Evolutionary conservation across 805 yeast genomes (phyloP), one percentile per base, ranked within the genome.

Genomic region (Ogataea ganodermae): DNA sequence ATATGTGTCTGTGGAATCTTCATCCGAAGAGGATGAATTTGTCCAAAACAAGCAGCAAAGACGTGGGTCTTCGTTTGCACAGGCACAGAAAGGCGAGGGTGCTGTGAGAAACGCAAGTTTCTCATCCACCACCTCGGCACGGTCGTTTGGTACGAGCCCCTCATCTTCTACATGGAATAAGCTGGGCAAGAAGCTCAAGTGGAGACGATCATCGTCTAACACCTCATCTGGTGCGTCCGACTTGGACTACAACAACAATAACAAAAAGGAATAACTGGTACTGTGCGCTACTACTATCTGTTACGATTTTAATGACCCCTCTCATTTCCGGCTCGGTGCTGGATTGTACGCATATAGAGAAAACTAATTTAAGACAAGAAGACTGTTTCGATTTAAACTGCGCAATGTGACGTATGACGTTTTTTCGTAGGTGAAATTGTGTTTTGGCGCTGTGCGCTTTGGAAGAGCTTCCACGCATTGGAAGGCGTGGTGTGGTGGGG

Each of bases 201-300:
- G 67, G 68, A 59, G 65, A 49, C 50, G 69, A 26, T 49, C 61
- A 9, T 63, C 61, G 12, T 63, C 70, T 2, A 59, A 52, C 48
- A 45, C 61, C 27, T 56, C 62, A 4, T 48, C 48, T 7, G 33
- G 27, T 30, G 46, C 39, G 5, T 20, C 46, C 35, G 53, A 50
- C 6, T 50, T n/a, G n/a, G n/a, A n/a, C n/a, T n/a, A n/a, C n/a
- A n/a, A n/a, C n/a, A n/a, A n/a, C n/a, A n/a, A n/a, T n/a, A n/a
- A n/a, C n/a, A n/a, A n/a, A n/a, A n/a, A n/a, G n/a, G n/a, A 40
- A 30, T 17, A 17, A 24, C 9, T 12, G 35, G n/a, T 23, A 36
- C 20, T 36, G 40, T 36, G 40, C 40, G 40, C 40, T 24, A 23
- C 40, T 36, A 36, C 40, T n/a, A n/a, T n/a, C 13, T 36, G 20